Conservation (phyloP, 257 asterid genomes). For the Paulownia fortunei region DNA sequence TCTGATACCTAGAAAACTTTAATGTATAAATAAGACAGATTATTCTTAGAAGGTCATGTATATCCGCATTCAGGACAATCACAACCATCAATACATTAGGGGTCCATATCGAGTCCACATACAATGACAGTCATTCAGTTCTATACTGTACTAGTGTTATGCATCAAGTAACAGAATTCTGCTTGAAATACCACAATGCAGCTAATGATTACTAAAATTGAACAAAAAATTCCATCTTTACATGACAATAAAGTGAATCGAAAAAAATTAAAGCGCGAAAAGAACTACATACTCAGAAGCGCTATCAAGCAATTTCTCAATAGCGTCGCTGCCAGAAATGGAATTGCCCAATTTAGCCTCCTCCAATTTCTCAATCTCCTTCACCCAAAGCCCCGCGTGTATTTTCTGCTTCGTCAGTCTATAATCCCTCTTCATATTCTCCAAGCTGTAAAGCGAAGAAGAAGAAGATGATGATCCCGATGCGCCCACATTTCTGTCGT, state of each 20-base stretch:
- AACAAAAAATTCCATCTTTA: not conserved
- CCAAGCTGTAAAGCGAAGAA: slow-evolving; percentile 66
- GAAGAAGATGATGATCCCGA: slow-evolving; percentile 29
- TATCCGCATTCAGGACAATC: too few species aligned
- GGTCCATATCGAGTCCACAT: too few species aligned
- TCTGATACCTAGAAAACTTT: not conserved
- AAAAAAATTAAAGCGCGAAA: not conserved
- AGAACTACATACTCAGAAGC: slow-evolving; percentile 70
- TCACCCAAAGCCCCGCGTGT: slow-evolving; percentile 89
- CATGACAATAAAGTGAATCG: not conserved
- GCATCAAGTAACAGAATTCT: not conserved
- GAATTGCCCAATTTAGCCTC: slow-evolving; percentile 79
- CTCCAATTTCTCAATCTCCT: slow-evolving; percentile 93
- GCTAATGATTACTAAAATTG: not conserved
- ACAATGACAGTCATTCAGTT: not conserved
- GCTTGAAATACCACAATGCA: slow-evolving; percentile 12
- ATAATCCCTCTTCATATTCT: slow-evolving; percentile 81
- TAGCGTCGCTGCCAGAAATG: slow-evolving; percentile 60
- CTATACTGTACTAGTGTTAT: not conserved
- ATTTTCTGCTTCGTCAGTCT: slow-evolving; percentile 84
- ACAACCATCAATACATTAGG: too few species aligned
- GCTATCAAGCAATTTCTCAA: slow-evolving; percentile 79
- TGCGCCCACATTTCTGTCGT: slow-evolving; percentile 7
- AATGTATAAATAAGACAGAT: too few species aligned
- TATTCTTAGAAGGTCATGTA: too few species aligned